Evolutionary conservation across 2,329 filamentous ascomycete genomes (phyloP).

Genomic region (Proliferodiscus dingleyae): DNA sequence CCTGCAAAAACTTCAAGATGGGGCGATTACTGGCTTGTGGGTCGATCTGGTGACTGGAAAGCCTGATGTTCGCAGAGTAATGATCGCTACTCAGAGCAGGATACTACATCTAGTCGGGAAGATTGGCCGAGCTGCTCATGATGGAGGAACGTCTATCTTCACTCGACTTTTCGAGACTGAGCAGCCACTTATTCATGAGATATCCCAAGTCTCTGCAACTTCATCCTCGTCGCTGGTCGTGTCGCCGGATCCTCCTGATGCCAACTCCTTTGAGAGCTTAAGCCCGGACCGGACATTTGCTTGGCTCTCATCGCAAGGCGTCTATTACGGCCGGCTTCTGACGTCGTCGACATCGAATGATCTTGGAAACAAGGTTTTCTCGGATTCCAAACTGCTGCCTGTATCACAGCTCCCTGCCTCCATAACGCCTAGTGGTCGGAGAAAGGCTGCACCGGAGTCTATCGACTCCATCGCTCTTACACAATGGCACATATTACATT

Average conservation of each 20-base stretch:
- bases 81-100: slow-evolving; percentile 73
- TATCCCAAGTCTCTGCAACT: slow-evolving; percentile 52
- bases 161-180: slow-evolving; percentile 84
- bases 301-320: slow-evolving; percentile 83
- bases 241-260: slow-evolving; percentile 67
- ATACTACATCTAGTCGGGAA: slow-evolving; percentile 79
- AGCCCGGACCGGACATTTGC: slow-evolving; percentile 71
- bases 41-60: slow-evolving; percentile 65
- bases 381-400: slow-evolving; percentile 71
- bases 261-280: slow-evolving; percentile 48
- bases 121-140: slow-evolving; percentile 64
- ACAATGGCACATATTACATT: slow-evolving; percentile 85
- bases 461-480: slow-evolving; percentile 80
- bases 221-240: slow-evolving; percentile 66
- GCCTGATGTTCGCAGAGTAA: slow-evolving; percentile 67
- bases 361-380: slow-evolving; percentile 70
- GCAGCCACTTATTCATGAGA: slow-evolving; percentile 70
- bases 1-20: slow-evolving; percentile 77
- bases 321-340: slow-evolving; percentile 79
- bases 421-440: slow-evolving; percentile 59
- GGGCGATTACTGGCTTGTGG: slow-evolving; percentile 80
- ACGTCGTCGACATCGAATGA: slow-evolving; percentile 55
- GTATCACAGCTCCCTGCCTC: slow-evolving; percentile 67
- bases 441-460: slow-evolving; percentile 62
- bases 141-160: slow-evolving; percentile 82